phyloP scores from a whole-genome alignment of 805 yeast species.

The Wickerhamomyces bovis region DNA sequence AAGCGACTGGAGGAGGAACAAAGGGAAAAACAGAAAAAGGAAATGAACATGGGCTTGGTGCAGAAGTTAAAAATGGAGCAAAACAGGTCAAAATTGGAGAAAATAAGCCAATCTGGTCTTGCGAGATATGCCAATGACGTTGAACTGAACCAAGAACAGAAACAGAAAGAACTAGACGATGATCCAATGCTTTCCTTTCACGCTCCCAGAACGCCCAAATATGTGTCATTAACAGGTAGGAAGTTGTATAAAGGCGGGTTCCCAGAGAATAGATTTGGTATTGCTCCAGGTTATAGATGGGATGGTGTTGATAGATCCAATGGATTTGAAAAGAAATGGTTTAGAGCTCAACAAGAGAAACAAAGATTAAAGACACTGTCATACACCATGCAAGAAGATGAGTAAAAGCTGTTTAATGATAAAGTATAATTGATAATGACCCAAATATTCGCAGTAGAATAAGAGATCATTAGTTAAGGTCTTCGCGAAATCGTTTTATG shows the following conservation, averaged over 20 bases:
- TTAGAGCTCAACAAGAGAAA: conserved; percentile 35
- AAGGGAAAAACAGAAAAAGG: conserved; percentile 24
- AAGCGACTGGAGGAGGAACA: conserved; percentile 24
- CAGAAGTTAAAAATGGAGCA: conserved; percentile 32
- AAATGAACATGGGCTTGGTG: conserved; percentile 34
- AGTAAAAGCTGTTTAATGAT: too few species aligned
- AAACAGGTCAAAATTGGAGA: conserved; percentile 26
- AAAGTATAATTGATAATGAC: too few species aligned
- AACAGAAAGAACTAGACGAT: conserved; percentile 36
- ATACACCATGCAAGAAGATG: conserved; percentile 35
- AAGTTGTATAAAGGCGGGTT: conserved; percentile 48
- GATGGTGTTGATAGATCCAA: conserved; percentile 88
- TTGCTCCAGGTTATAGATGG: conserved; percentile 81
- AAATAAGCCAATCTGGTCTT: conserved; percentile 21
- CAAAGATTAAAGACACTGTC: conserved; percentile 27
- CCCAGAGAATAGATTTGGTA: conserved; percentile 68
- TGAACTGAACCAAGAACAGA: conserved; percentile 31
- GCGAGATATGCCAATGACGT: conserved; percentile 32
- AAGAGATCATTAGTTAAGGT: too few species aligned
- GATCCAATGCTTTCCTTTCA: conserved; percentile 59
- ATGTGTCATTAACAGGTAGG: conserved; percentile 39
- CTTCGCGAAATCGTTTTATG: background rate
- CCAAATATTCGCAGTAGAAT: too few species aligned
- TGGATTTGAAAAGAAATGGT: conserved; percentile 69
- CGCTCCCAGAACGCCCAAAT: conserved; percentile 19